Evolutionary conservation across 2,329 filamentous ascomycete species (phyloP).

Genomic region (Exophiala viscosa): DNA sequence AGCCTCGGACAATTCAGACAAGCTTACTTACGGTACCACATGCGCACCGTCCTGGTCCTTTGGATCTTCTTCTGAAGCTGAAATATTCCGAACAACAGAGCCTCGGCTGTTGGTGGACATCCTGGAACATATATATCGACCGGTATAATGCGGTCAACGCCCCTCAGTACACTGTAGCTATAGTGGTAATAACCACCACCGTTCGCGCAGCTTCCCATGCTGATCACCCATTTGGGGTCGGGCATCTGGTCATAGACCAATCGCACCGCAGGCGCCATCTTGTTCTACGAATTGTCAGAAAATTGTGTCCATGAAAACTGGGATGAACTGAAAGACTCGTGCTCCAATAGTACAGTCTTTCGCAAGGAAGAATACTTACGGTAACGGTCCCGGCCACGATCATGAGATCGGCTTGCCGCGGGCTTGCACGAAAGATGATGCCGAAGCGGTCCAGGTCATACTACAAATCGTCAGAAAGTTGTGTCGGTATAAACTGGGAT

Average conservation of each 20-base stretch:
- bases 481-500: too few relatives aligned
- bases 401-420: constrained; percentile 85
- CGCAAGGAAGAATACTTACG: too few relatives aligned
- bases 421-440: constrained; percentile 84
- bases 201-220: constrained; percentile 80
- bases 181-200: constrained; percentile 85
- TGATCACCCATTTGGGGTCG: constrained; percentile 79
- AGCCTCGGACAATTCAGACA: too few relatives aligned
- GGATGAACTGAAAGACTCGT: too few relatives aligned
- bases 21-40: constrained; percentile 52
- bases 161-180: constrained; percentile 71
- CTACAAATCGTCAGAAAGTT: too few relatives aligned
- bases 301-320: too few relatives aligned
- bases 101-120: constrained; percentile 55
- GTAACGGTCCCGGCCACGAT: constrained; percentile 87
- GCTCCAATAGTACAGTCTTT: too few relatives aligned
- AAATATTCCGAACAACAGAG: constrained; percentile 60
- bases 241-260: constrained; percentile 96
- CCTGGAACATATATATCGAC: constrained; percentile 77
- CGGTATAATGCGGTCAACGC: constrained; percentile 71
- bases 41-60: constrained; percentile 50
- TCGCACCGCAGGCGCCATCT: constrained; percentile 86
- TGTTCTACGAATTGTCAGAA: too few relatives aligned
- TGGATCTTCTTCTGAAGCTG: constrained; percentile 66
- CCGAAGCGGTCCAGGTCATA: constrained; percentile 86